phyloP scores from a whole-genome alignment of 1,139 yeast species.

The Spathaspora sp. region DNA sequence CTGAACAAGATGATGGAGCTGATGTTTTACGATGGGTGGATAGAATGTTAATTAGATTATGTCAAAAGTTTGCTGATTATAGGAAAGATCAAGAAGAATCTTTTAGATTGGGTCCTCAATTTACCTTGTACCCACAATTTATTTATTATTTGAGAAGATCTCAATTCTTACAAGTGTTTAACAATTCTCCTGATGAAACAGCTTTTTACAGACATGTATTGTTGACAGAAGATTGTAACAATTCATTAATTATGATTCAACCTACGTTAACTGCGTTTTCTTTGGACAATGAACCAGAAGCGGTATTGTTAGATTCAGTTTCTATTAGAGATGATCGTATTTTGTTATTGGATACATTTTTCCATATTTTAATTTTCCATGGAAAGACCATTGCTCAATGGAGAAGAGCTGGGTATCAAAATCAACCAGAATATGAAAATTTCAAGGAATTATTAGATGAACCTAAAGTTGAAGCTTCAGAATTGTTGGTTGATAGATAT shows the following conservation, averaged over 20 bases:
- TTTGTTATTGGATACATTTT: constrained; percentile 87
- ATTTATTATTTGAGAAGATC: constrained; percentile 95
- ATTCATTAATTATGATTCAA: constrained; percentile 95
- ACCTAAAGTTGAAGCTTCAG: constrained; percentile 92
- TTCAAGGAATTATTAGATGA: constrained; percentile 84
- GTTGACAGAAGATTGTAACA: constrained; percentile 86
- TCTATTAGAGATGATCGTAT: constrained; percentile 89
- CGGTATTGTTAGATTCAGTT: constrained; percentile 92
- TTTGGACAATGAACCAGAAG: constrained; percentile 78
- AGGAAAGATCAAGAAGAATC: constrained; percentile 49
- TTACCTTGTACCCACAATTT: constrained; percentile 79
- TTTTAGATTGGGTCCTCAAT: constrained; percentile 48
- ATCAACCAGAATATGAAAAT: constrained; percentile 84
- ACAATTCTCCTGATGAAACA: constrained; percentile 98
- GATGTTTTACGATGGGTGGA: constrained; percentile 54
- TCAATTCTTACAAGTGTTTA: constrained; percentile 93
- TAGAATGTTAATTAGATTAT: constrained; percentile 50
- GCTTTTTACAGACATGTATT: constrained; percentile 94
- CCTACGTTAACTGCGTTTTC: constrained; percentile 90
- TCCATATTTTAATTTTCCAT: constrained; percentile 92
- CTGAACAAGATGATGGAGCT: constrained; percentile 66
- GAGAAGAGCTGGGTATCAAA: constrained; percentile 95
- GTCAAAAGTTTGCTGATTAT: constrained; percentile 53
- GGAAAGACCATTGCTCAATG: constrained; percentile 95
- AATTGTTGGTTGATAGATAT: constrained; percentile 86